Base-by-base conservation (phyloP, 371 early-diverging fungal genomes). In the Furculomyces boomerangus region DNA sequence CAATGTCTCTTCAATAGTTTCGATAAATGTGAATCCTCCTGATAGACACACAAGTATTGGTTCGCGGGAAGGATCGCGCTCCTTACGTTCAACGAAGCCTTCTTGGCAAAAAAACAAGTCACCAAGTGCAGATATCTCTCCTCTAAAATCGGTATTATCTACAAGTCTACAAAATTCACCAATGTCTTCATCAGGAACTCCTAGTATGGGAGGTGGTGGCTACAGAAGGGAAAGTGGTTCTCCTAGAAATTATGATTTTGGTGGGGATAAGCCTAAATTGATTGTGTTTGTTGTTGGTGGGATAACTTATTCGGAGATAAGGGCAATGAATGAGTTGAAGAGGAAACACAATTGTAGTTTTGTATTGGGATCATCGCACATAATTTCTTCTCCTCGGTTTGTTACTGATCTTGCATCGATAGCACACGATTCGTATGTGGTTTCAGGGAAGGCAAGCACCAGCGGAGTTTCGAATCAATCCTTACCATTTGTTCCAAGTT, bases 261-360 rank as follows among this genome's bases (percentile, higher is more conserved):
- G 54, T 30, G 30, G 58, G 57, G 56, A 65, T 59, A 51, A 62
- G 59, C n/a, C n/a, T 22, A 61, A 62, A 14, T 50, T 84, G n/a
- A 73, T 85, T 41, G 70, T 95, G 7, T 98, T 93, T 60, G 73
- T 91, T 43, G 80, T 88, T 14, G 96, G 98, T 26, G 98, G 96
- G 16, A 68, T 90, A 49, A 90, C 97, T 3, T 84, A 84, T 43
- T 84, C 90, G 16, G 98, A 96, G 64, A 80, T 93, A 50, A 77
- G 95, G 29, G 64, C 84, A 2, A 75, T 79, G 16, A 88, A 93
- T 63, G 94, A 93, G 55, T 61, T 94, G 7, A 66, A 79, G 25
- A 72, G 77, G 29, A 73, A 76, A 10, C 69, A 68, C 59, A 76
- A 79, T 29, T 74, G 87, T 24, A 89, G 93, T 46, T 77, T 93